These are phyloP conservation scores for Epichloe hybrida DNA, from an alignment of 2,329 filamentous ascomycete genomes.

Conservation along the genomic window DNA sequence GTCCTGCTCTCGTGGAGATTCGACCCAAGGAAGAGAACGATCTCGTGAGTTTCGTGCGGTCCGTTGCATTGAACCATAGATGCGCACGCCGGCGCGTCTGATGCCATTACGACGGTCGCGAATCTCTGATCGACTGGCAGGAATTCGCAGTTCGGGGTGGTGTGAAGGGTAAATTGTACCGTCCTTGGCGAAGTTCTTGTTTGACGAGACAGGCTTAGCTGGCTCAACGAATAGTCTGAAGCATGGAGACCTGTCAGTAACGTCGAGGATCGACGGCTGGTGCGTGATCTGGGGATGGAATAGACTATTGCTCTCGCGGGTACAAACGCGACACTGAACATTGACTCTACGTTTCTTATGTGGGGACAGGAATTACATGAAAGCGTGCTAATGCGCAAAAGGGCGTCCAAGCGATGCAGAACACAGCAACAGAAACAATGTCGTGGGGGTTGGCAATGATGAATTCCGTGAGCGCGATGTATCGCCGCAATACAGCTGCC, in stretches of 20 bases:
- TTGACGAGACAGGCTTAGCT: slow-evolving; percentile 28
- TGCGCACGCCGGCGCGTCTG: slow-evolving; percentile 15
- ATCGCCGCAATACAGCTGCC: not conserved
- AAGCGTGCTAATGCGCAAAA: not conserved
- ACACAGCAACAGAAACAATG: not conserved
- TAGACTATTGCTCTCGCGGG: not conserved
- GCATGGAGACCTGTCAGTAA: slow-evolving; percentile 8
- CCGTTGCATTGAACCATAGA: slow-evolving; percentile 16
- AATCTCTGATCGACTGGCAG: slow-evolving; percentile 16
- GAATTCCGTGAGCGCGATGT: not conserved
- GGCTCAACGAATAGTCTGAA: slow-evolving; percentile 32
- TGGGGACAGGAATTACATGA: not conserved
- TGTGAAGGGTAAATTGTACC: slow-evolving; percentile 13
- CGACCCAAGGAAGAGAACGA: slow-evolving; percentile 11
- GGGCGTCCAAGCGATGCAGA: not conserved
- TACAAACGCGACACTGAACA: slow-evolving; percentile 5
- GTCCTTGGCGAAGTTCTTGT: slow-evolving; percentile 21
- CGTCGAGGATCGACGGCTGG: not conserved
- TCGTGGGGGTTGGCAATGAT: not conserved
- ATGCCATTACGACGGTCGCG: slow-evolving; percentile 16
- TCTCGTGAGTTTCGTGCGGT: slow-evolving; percentile 9
- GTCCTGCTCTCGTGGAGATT: slow-evolving; percentile 7
- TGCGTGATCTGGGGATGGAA: not conserved
- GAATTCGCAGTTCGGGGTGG: slow-evolving; percentile 29
- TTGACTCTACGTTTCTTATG: not conserved